A percentile compares a stretch with the other conserved stretches of the same genome.
phyloP scores from a whole-genome alignment of 2,329 filamentous ascomycete species.

The Talaromyces sp. region DNA sequence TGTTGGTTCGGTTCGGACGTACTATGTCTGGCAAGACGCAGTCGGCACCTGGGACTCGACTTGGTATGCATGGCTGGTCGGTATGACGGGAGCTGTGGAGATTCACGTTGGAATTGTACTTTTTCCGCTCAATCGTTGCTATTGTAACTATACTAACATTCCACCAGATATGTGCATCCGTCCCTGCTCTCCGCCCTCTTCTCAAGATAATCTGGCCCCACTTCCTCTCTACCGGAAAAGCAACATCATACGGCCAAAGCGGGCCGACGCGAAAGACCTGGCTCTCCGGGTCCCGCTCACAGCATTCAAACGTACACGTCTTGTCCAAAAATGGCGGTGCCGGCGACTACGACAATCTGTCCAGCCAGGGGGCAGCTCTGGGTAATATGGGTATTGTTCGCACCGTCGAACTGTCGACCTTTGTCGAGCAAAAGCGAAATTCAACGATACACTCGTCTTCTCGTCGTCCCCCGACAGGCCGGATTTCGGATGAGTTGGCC shows the following conservation, averaged over 20 bases:
- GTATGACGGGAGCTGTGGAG: constrained; percentile 26
- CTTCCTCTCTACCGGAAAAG: constrained; percentile 16
- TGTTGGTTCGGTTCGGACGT: constrained; percentile 28
- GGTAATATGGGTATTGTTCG: constrained; percentile 15
- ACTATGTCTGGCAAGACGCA: constrained; percentile 29
- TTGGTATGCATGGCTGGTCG: constrained; percentile 30
- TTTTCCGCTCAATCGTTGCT: neutral
- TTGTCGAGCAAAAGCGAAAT: constrained; percentile 20
- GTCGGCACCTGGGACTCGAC: constrained; percentile 27
- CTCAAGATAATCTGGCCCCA: constrained; percentile 26
- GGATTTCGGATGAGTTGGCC: constrained; percentile 13
- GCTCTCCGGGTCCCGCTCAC: neutral
- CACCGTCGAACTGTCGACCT: constrained; percentile 31
- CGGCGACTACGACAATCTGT: neutral
- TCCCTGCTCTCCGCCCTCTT: constrained; percentile 31
- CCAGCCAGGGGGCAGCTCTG: neutral
- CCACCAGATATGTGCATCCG: constrained; percentile 30
- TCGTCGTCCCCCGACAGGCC: constrained; percentile 7
- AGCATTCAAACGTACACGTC: neutral
- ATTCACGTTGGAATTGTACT: constrained; percentile 32
- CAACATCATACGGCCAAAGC: neutral
- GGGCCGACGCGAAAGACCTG: neutral
- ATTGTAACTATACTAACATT: neutral
- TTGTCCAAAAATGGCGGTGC: neutral
- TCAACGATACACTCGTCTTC: constrained; percentile 1